A percentile compares a stretch with the other conserved stretches of the same genome.
phyloP scores from a whole-genome alignment of 2,329 filamentous ascomycete genomes.

The Didymella sp. region DNA sequence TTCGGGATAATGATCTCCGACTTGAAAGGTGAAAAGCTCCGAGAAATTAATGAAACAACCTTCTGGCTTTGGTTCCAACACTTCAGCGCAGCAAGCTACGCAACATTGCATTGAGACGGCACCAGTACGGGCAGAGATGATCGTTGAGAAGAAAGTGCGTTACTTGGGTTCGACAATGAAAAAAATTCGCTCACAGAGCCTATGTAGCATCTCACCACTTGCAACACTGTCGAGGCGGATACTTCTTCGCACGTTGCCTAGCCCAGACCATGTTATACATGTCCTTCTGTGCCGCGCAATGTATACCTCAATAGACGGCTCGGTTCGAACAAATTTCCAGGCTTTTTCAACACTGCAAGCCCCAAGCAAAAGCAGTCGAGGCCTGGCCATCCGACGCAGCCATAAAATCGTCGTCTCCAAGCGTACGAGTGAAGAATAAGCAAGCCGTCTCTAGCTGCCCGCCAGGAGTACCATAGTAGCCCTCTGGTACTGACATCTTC shows the following conservation, averaged over 20 bases:
- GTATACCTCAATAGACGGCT: background rate
- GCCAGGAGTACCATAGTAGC: background rate
- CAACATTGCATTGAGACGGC: background rate
- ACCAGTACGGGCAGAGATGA: background rate
- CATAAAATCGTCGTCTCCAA: background rate
- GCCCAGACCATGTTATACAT: background rate
- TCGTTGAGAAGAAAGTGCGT: background rate
- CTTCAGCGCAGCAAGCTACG: background rate
- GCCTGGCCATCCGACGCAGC: background rate
- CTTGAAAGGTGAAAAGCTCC: background rate
- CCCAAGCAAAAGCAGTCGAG: background rate
- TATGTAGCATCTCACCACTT: background rate
- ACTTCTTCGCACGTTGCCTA: background rate
- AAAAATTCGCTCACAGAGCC: background rate
- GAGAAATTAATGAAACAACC: background rate
- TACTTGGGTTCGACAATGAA: background rate
- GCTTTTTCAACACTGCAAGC: background rate
- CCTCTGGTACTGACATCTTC: conserved; percentile 22
- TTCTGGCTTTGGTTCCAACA: background rate
- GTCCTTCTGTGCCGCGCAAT: background rate
- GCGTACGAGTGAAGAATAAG: background rate
- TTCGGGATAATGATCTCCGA: background rate
- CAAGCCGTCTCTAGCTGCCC: background rate
- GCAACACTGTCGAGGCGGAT: background rate
- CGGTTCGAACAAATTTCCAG: background rate